These are phyloP conservation scores for Aschersonia sp. DNA, from an alignment of 2,329 filamentous ascomycete species.

Conservation along the genomic window DNA sequence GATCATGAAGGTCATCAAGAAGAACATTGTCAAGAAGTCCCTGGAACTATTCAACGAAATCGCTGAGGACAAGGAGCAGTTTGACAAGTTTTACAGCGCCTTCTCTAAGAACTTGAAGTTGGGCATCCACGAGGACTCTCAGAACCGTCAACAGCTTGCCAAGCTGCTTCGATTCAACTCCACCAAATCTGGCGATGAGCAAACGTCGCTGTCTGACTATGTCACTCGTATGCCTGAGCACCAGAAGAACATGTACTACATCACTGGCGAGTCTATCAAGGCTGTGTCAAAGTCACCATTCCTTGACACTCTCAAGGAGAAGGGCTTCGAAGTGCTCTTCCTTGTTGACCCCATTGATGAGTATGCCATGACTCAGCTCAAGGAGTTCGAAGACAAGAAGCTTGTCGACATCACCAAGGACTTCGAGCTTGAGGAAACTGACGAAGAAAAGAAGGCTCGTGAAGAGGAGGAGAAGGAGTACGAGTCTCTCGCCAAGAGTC, in stretches of 20 bases:
- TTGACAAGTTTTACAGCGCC: conserved; percentile 99
- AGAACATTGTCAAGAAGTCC: conserved; percentile 99
- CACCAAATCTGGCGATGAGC: conserved; percentile 95
- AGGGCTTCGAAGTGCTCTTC: conserved; percentile 99
- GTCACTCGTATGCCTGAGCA: conserved; percentile 98
- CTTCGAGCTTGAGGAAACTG: conserved; percentile 99
- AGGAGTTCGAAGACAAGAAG: conserved; percentile 99
- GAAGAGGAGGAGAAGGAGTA: conserved; percentile 98
- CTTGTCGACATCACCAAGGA: conserved; percentile 99
- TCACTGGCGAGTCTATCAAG: conserved; percentile 98
- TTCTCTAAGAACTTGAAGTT: conserved; percentile 99
- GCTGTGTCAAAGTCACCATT: conserved; percentile 96
- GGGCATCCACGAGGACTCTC: conserved; percentile 97
- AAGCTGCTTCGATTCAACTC: conserved; percentile 99
- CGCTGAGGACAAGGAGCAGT: conserved; percentile 98
- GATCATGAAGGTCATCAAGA: conserved; percentile 99
- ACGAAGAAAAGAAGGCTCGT: conserved; percentile 94
- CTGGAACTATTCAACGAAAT: conserved; percentile 99
- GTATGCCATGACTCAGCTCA: conserved; percentile 98
- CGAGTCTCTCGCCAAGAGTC: conserved; percentile 83
- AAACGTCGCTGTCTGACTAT: conserved; percentile 91
- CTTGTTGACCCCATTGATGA: conserved; percentile 98
- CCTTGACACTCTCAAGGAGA: conserved; percentile 95
- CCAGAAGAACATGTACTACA: conserved; percentile 99
- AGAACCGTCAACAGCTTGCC: conserved; percentile 84